Percentiles rank a stretch among this genome's conserved stretches.
These are phyloP conservation scores for Glomus cerebriforme DNA, from an alignment of 192 early-diverging fungal genomes.

Conservation along the genomic window DNA sequence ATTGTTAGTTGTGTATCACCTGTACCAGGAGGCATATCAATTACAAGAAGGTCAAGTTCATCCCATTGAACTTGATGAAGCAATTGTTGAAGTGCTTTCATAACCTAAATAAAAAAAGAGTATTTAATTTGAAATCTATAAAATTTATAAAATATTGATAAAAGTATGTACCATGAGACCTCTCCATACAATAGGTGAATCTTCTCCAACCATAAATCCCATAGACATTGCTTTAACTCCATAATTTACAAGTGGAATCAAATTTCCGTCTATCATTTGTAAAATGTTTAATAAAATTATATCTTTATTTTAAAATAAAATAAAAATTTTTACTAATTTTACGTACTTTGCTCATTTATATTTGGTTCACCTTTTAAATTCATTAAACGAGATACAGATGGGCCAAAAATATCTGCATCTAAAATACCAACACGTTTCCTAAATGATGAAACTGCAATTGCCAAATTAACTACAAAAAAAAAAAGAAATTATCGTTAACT, in stretches of 20 bases:
- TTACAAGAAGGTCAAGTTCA: constrained; percentile 73
- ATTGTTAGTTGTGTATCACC: constrained; percentile 89
- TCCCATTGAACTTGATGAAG: constrained; percentile 84
- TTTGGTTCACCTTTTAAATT: constrained; percentile 76
- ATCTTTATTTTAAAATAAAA: background rate
- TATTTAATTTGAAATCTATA: background rate
- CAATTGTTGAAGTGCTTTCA: constrained; percentile 89
- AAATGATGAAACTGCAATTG: constrained; percentile 65
- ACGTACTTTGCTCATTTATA: constrained; percentile 55
- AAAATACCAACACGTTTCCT: constrained; percentile 68
- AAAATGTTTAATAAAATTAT: background rate
- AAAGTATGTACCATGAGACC: constrained; percentile 74
- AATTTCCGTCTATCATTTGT: constrained; percentile 34
- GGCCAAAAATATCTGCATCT: constrained; percentile 94
- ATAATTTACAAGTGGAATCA: constrained; percentile 80
- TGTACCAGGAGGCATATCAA: constrained; percentile 93
- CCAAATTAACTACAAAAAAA: constrained; percentile 68
- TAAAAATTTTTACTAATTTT: too few relatives aligned
- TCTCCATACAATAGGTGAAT: constrained; percentile 83
- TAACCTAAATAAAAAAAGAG: constrained; percentile 49
- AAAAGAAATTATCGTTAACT: background rate
- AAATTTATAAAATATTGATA: background rate
- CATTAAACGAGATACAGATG: constrained; percentile 85
- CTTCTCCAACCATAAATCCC: constrained; percentile 80
- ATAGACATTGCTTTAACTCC: constrained; percentile 91